Base-by-base conservation (phyloP, 306 rosid species). In the Oxytropis ochrocephala region DNA sequence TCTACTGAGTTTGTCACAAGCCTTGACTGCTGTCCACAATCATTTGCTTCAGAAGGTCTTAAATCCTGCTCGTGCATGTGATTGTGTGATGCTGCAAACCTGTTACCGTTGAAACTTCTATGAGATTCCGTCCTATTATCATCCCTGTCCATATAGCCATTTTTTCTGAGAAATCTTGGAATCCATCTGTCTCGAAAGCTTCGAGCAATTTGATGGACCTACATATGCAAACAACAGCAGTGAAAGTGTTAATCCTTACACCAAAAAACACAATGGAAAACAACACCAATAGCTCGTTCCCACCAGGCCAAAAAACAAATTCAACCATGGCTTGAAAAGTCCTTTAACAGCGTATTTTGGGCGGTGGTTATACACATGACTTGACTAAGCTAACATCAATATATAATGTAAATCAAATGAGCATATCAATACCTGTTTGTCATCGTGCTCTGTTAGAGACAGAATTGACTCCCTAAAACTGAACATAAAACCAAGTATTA, bases 141-240 rank as follows among this genome's bases (percentile, higher is more conserved):
- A 64, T 81, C 95, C 82, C 91, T 80, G 82, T 90, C 97, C 64
- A 68, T 47, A 65, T 79, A 80, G 70, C 79, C 49, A 70, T 64
- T 83, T 73, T 83, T 95, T 83, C 95, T 82, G 39, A 64, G 27
- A 48, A 67, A 74, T 73, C 84, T 87, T 7, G 83, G 96, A 81
- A 91, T 84, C 97, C 97, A 91, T 83, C 82, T 95, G 69, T 95
- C 97, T 64, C 99, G 88, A 66, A 95, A 95, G 80, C 81, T 91
- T 60, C 99, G 88, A 48, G 97, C 99, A 78, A 91, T 91, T 84
- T 91, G 96, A 86, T 95, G 99, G 59, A 91, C 99, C 99, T 95
- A 81, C 30, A 83, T 42, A 51, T 29, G 67, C 75, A 79, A 41
- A 77, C 32, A 32, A 67, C 73, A 50, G 8, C 48, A 24, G 75